A percentile compares a stretch with the other conserved stretches of the same genome.
Conservation (phyloP, 495 filamentous ascomycete species). For the Podospora tetraspora region DNA sequence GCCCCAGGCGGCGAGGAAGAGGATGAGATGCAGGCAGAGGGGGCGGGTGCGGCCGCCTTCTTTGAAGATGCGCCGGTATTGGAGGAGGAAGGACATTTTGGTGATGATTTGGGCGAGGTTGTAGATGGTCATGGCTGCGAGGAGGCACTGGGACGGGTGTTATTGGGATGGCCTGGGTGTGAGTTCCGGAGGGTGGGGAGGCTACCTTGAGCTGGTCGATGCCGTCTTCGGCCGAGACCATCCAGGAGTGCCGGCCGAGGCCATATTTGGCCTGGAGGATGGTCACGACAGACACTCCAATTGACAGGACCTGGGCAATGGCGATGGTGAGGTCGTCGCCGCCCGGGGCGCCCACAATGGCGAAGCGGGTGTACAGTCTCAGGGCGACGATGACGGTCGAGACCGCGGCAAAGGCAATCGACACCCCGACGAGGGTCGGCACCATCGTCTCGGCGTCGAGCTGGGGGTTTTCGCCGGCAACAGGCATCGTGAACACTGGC, state of each 20-base stretch:
- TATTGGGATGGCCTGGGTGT: background rate
- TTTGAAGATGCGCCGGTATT: conserved; percentile 28
- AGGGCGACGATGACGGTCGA: conserved; percentile 16
- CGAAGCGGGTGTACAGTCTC: conserved; percentile 20
- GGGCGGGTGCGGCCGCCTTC: conserved; percentile 10
- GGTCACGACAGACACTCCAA: conserved; percentile 17
- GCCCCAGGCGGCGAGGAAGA: conserved; percentile 20
- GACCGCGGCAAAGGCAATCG: conserved; percentile 14
- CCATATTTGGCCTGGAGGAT: conserved; percentile 19
- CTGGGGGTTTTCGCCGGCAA: conserved; percentile 9
- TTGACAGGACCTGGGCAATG: conserved; percentile 18
- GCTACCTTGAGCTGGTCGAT: conserved; percentile 20
- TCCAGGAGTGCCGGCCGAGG: conserved; percentile 21
- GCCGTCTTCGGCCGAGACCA: conserved; percentile 12
- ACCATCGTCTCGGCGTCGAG: conserved; percentile 17
- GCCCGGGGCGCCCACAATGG: conserved; percentile 17
- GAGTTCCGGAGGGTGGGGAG: background rate
- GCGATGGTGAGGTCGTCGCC: conserved; percentile 21
- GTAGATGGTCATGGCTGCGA: conserved; percentile 20
- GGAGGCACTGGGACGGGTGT: conserved; percentile 12
- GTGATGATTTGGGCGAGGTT: conserved; percentile 27
- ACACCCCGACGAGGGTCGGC: conserved; percentile 17
- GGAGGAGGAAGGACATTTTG: conserved; percentile 37
- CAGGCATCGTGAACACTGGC: conserved; percentile 1
- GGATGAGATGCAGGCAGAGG: conserved; percentile 11